Evolutionary conservation across 108 stramenopile species (phyloP), one percentile per base, ranked within the genome.

Genomic region (Nannochloropsis gaditana): DNA sequence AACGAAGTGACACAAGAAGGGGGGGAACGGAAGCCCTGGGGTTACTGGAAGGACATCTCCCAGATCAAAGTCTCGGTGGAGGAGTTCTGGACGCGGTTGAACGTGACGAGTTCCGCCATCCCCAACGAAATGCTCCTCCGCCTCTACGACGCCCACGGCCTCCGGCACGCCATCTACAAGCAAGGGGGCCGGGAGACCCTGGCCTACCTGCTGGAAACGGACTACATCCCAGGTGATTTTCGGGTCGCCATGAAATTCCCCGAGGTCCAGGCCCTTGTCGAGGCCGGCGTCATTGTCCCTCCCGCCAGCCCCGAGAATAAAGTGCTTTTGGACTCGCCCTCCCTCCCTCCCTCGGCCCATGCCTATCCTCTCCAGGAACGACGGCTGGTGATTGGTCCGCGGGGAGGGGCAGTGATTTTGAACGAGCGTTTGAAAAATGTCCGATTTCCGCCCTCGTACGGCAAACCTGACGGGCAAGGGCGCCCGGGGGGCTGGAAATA

Each of bases 121-220:
- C 59, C 59, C 19, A 73, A 73, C 59, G 59, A 73, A n/a, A 73
- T 73, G 59, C 8, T 73, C 19, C 59, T 73, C 19, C 3, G 59
- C 19, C 59, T 73, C 6, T 73, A 73, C n/a, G 59, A 73, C 8
- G 59, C 59, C 59, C 59, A 73, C 59, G 59, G 59, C 15, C 59
- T 73, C 59, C 59, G 59, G 59, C 59, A 73, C 59, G 59, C 59
- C 59, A 73, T 73, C 59, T 73, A 73, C 59, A 73, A 73, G 59
- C 59, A 73, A n/a, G 59, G 59, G 59, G 59, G 59, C 4, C 15
- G 59, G 2, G 59, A 73, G 59, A 73, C 59, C 6, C 59, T 73
- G 59, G 59, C 59, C 59, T 73, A 73, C 59, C 59, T 73, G 19
- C 59, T 73, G 19, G 59, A n/a, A 15, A 73, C 59, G 15, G 59